Base-by-base conservation (phyloP, 768 basidiomycete genomes). In the Pleurotus eryngii region DNA sequence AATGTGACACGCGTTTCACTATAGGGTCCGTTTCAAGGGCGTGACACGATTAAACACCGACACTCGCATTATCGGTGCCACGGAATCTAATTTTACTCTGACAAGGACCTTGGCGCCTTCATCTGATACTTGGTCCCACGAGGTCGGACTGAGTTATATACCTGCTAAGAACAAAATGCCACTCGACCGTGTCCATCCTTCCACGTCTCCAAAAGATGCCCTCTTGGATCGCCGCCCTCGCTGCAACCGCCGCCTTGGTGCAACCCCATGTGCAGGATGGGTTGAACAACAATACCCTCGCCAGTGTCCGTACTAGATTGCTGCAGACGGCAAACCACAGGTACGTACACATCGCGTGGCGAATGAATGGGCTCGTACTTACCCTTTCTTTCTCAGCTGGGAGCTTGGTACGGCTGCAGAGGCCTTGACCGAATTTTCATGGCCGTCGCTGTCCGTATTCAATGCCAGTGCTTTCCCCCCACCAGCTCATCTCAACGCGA, bases 331-430 rank as follows among this genome's bases (percentile, higher is more conserved):
- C 69, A 14, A 63, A 65, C 17, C 65, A 64, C 40, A 74, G 70
- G 73, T 70, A 51, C 22, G 24, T 26, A 26, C 5, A 26, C 24
- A 5, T 26, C 24, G 17, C 30, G 30, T 35, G 30, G 30, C 11
- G 9, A 35, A 35, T 35, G 30, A 35, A 9, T 9, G 30, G 9
- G 30, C 30, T 11, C 30, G 24, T 8, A 0, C 30, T 35, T 35
- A 27, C 46, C 14, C 40, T 59, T 38, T 30, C n/a, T 11, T 17
- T 49, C 37, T 56, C 38, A 85, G 82, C 60, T 86, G 85, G 85
- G 84, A 85, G 61, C 64, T 81, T 45, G 85, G 85, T 5, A 80
- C 77, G n/a, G 75, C 77, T 38, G 71, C 80, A n/a, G 75, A 86
- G 64, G 81, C 84, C 11, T 63, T 85, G 48, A 76, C 77, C 12